Evolutionary conservation across 768 basidiomycete genomes (phyloP).

Genomic region (Mycena venus): DNA sequence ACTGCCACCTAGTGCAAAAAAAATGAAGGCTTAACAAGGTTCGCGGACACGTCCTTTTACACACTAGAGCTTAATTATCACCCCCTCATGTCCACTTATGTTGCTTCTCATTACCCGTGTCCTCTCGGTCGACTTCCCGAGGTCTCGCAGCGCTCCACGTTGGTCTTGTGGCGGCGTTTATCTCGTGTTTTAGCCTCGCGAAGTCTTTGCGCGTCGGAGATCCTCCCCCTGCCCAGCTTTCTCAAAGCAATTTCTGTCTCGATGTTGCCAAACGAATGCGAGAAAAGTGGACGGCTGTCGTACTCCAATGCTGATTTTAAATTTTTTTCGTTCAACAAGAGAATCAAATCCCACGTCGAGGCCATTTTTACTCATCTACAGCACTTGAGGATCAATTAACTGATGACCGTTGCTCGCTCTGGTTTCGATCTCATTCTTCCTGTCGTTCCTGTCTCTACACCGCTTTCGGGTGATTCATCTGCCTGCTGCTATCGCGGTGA

Average conservation of each 20-base stretch:
- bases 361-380: neutral
- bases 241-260: too few relatives aligned
- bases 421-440: neutral
- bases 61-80: constrained; percentile 21
- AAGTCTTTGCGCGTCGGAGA: neutral
- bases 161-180: neutral
- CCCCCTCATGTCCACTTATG: constrained; percentile 6
- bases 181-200: neutral
- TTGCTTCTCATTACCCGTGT: neutral
- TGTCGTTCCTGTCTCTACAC: too few relatives aligned
- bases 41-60: constrained; percentile 11
- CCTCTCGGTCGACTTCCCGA: neutral
- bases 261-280: neutral
- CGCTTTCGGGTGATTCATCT: neutral
- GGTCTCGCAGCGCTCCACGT: neutral
- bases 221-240: neutral
- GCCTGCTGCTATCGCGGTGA: neutral
- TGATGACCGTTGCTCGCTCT: neutral
- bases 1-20: neutral
- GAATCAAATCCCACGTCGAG: neutral
- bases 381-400: neutral
- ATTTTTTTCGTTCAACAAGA: too few relatives aligned
- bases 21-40: constrained; percentile 1
- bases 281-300: neutral
- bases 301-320: neutral